phyloP scores from a whole-genome alignment of 2,329 filamentous ascomycete species.

The Cytospora schulzeri region DNA sequence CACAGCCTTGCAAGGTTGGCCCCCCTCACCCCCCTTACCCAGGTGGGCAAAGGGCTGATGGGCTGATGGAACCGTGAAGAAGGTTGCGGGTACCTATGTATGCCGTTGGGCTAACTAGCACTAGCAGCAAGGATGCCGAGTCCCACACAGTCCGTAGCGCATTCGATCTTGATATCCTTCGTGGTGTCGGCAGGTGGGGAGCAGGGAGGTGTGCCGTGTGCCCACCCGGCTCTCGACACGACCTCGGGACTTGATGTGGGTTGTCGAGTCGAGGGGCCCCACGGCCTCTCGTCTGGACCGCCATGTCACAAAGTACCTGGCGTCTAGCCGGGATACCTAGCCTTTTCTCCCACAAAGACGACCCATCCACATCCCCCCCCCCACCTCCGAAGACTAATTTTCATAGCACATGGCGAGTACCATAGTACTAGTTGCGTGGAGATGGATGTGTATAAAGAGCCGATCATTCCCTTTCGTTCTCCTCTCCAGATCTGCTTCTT shows the following conservation, averaged over 20 bases:
- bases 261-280: conserved; percentile 6
- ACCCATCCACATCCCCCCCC: conserved; percentile 18
- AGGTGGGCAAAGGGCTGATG: conserved; percentile 17
- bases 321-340: conserved; percentile 20
- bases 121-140: conserved; percentile 7
- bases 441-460: conserved; percentile 22
- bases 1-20: conserved; percentile 9
- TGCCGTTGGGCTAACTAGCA: background rate
- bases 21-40: conserved; percentile 7
- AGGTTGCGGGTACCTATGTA: background rate
- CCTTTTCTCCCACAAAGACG: conserved; percentile 19
- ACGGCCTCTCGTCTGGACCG: conserved; percentile 19
- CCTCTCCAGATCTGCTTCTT: background rate
- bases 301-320: conserved; percentile 18
- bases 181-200: conserved; percentile 17
- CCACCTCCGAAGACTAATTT: background rate
- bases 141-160: conserved; percentile 8
- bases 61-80: conserved; percentile 14
- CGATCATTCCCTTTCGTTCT: background rate
- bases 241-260: conserved; percentile 8
- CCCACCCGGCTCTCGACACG: conserved; percentile 13
- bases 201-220: conserved; percentile 8
- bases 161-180: conserved; percentile 9
- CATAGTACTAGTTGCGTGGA: background rate
- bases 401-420: background rate